A percentile compares a stretch with the other conserved stretches of the same genome.
phyloP scores from a whole-genome alignment of 352 stramenopile genomes.

The Globisporangium alternatum region DNA sequence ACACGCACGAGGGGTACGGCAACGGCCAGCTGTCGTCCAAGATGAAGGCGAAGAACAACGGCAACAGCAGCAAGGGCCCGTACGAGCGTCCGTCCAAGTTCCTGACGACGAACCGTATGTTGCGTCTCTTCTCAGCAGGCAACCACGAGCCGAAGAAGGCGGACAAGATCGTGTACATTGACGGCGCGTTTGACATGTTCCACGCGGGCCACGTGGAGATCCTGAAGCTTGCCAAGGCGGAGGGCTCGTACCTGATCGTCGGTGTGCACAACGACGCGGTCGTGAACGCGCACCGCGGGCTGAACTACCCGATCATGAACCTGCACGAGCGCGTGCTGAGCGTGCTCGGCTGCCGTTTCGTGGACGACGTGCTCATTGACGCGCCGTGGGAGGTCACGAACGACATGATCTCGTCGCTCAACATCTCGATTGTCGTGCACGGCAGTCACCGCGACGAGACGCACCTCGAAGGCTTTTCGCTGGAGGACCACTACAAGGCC shows the following conservation, averaged over 20 bases:
- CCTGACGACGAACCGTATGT: slow-evolving; percentile 94
- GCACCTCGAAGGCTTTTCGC: slow-evolving; percentile 50
- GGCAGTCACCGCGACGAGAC: slow-evolving; percentile 84
- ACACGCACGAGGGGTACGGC: slow-evolving; percentile 79
- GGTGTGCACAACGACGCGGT: slow-evolving; percentile 95
- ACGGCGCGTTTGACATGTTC: slow-evolving; percentile 99
- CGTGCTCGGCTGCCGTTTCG: slow-evolving; percentile 95
- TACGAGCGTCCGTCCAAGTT: slow-evolving; percentile 91
- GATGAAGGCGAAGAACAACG: slow-evolving; percentile 36
- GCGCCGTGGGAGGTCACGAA: slow-evolving; percentile 93
- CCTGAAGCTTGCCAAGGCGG: slow-evolving; percentile 90
- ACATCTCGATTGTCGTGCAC: slow-evolving; percentile 82
- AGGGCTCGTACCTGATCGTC: slow-evolving; percentile 96
- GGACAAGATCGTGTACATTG: slow-evolving; percentile 97
- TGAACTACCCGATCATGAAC: slow-evolving; percentile 98
- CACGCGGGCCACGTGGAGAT: slow-evolving; percentile 97
- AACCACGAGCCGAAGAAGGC: slow-evolving; percentile 85
- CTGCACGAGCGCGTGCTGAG: slow-evolving; percentile 96
- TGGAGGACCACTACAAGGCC: slow-evolving; percentile 79
- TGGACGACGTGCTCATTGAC: slow-evolving; percentile 98
- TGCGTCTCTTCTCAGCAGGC: slow-evolving; percentile 90
- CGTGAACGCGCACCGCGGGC: slow-evolving; percentile 85
- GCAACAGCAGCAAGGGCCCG: slow-evolving; percentile 20
- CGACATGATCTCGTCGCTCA: slow-evolving; percentile 95
- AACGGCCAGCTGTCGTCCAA: slow-evolving; percentile 79